Evolutionary conservation across 1,284 basidiomycete species (phyloP).

Genomic region (Salmacisia buchloeana): DNA sequence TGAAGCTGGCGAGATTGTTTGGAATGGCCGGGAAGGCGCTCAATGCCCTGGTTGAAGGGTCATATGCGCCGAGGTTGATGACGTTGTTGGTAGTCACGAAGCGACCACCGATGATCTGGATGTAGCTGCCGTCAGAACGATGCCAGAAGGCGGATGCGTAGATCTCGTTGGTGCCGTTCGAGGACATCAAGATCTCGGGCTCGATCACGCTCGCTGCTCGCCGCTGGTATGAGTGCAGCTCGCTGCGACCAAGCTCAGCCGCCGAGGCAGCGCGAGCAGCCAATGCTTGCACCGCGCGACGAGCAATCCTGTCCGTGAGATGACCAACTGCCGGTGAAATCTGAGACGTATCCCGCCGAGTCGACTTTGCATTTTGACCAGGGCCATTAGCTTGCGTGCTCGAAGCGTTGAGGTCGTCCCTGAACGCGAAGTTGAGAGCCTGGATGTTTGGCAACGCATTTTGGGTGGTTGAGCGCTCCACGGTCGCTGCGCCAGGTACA

Average conservation of each 20-base stretch:
- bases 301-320: neutral
- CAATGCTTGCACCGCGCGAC: too few relatives aligned
- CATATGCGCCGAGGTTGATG: slow-evolving; percentile 69
- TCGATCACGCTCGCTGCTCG: neutral
- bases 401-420: neutral
- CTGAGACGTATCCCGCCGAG: too few relatives aligned
- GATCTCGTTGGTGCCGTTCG: slow-evolving; percentile 69
- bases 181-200: slow-evolving; percentile 59
- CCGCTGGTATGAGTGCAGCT: neutral
- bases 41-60: slow-evolving; percentile 56
- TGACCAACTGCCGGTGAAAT: neutral
- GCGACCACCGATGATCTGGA: slow-evolving; percentile 82
- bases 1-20: slow-evolving; percentile 1
- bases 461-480: slow-evolving; percentile 41
- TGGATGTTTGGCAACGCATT: slow-evolving; percentile 40
- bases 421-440: slow-evolving; percentile 39
- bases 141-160: slow-evolving; percentile 84
- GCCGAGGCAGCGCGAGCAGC: neutral
- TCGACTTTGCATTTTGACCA: too few relatives aligned
- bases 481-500: slow-evolving; percentile 52
- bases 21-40: slow-evolving; percentile 55
- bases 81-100: slow-evolving; percentile 63
- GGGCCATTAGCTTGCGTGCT: neutral
- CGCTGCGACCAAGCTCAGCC: neutral
- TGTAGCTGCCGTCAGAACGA: slow-evolving; percentile 57